Evolutionary conservation across 2,329 filamentous ascomycete genomes (phyloP), one percentile per base, ranked within the genome.

Genomic region (Colletotrichum tropicicola): DNA sequence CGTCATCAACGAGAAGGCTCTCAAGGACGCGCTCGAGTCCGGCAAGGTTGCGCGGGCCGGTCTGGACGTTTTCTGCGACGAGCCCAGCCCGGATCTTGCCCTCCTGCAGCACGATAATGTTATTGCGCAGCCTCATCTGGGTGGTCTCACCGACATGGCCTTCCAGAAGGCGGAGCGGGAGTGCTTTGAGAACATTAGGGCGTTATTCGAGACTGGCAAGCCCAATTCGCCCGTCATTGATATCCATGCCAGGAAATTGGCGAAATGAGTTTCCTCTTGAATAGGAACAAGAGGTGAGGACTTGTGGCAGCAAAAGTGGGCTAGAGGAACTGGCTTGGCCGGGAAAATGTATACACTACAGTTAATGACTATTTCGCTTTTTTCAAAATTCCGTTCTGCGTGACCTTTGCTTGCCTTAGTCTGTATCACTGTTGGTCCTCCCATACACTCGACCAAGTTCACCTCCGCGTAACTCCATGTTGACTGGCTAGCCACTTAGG

Each of bases 31-130:
- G 0, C 68, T 87, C 5, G 78, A 83, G 58, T 77, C 71, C 6
- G 82, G 83, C 0, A 81, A 82, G 53, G 66, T 87, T 2, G 73
- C 74, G 1, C 72, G 80, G 5, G 83, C 82, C 1, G 85, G 84
- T 0, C 62, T 87, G 37, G 83, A 86, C 66, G 83, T 84, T 1
- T 81, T 83, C 39, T 62, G 61, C 51, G 73, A 81, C 17, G 83
- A 85, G 65, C 83, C 82, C 1, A 71, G 72, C 6, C 72, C 81
- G 13, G 73, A 80, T 30, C 74, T 74, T 0, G 81, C 78, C 47
- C 82, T 84, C 37, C 55, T 68, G 21, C 73, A 69, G 6, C 79
- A 77, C 52, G 78, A 82, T 23, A 78, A 77, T 59, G 77, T 81
- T 3, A 70, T 80, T 4, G 55, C 82, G 1, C 80, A 82, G 68